Percentiles rank a stretch among this genome's conserved stretches.
Conservation (phyloP, 768 basidiomycete genomes). For the Coprinellus micaceus region DNA sequence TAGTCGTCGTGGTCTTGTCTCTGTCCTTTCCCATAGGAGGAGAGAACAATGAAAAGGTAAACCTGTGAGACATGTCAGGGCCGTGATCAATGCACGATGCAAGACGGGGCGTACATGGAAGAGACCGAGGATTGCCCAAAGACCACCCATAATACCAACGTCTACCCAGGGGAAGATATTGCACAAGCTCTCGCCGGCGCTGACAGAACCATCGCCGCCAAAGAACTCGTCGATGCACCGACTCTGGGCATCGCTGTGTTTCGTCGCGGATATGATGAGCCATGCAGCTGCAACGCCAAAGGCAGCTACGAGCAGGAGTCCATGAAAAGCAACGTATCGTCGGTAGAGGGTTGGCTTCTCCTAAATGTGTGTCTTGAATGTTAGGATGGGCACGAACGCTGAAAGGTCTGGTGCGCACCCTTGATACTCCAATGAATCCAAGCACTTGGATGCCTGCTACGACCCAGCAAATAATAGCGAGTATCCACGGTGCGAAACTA, state of each 20-base stretch:
- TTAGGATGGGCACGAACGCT: background rate
- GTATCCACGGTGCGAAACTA: constrained; percentile 65
- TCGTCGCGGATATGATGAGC: constrained; percentile 74
- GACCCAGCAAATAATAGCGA: constrained; percentile 73
- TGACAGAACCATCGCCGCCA: constrained; percentile 31
- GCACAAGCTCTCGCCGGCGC: constrained; percentile 73
- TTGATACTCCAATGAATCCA: constrained; percentile 82
- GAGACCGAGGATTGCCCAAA: constrained; percentile 79
- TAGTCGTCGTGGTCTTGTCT: constrained; percentile 80
- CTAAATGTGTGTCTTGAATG: constrained; percentile 32
- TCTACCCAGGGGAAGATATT: constrained; percentile 90
- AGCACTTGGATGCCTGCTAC: constrained; percentile 74
- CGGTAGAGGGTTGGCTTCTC: constrained; percentile 64
- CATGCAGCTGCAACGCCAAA: constrained; percentile 80
- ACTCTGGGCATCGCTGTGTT: constrained; percentile 67
- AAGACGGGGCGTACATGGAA: constrained; percentile 55
- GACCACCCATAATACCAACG: constrained; percentile 83
- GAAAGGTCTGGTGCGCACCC: constrained; percentile 39
- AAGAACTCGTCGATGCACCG: constrained; percentile 65
- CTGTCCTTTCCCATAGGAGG: constrained; percentile 69
- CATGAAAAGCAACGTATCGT: constrained; percentile 67
- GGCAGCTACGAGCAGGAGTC: constrained; percentile 46
- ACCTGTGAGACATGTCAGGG: constrained; percentile 32
- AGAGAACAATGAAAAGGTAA: constrained; percentile 41
- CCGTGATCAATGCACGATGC: background rate